Percentiles rank a stretch among this genome's conserved stretches.
phyloP scores from a whole-genome alignment of 2,329 filamentous ascomycete genomes.

The Monilinia fructigena region DNA sequence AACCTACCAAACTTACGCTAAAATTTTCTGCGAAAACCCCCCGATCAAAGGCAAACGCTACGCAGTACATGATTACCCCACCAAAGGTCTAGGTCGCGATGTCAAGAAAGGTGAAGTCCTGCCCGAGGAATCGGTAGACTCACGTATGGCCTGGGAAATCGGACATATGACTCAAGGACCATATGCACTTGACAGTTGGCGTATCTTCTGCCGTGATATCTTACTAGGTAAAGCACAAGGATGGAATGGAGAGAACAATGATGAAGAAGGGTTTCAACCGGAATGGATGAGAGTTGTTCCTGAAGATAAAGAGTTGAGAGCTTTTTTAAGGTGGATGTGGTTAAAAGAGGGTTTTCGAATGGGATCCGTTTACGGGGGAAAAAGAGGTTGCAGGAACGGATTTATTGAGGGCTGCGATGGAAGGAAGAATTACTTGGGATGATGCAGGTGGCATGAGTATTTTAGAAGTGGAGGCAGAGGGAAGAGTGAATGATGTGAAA shows the following conservation, averaged over 20 bases:
- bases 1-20: constrained; percentile 68
- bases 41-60: constrained; percentile 60
- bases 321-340: constrained; percentile 90
- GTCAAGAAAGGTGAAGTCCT: constrained; percentile 49
- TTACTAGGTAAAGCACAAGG: constrained; percentile 64
- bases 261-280: constrained; percentile 64
- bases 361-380: constrained; percentile 72
- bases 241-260: constrained; percentile 65
- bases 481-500: background rate
- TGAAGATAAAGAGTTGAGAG: constrained; percentile 82
- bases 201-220: constrained; percentile 85
- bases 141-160: constrained; percentile 66
- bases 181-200: constrained; percentile 87
- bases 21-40: constrained; percentile 60
- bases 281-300: constrained; percentile 90
- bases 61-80: constrained; percentile 55
- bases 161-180: constrained; percentile 78
- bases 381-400: constrained; percentile 52
- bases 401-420: constrained; percentile 56
- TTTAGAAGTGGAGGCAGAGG: constrained; percentile 38
- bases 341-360: constrained; percentile 81
- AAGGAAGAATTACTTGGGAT: constrained; percentile 51
- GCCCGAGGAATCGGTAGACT: constrained; percentile 43
- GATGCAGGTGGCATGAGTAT: constrained; percentile 41
- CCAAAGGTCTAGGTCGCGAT: constrained; percentile 48